These are phyloP conservation scores for Magnaporthiopsis incrustans DNA, from an alignment of 2,329 filamentous ascomycete genomes.

Conservation along the genomic window DNA sequence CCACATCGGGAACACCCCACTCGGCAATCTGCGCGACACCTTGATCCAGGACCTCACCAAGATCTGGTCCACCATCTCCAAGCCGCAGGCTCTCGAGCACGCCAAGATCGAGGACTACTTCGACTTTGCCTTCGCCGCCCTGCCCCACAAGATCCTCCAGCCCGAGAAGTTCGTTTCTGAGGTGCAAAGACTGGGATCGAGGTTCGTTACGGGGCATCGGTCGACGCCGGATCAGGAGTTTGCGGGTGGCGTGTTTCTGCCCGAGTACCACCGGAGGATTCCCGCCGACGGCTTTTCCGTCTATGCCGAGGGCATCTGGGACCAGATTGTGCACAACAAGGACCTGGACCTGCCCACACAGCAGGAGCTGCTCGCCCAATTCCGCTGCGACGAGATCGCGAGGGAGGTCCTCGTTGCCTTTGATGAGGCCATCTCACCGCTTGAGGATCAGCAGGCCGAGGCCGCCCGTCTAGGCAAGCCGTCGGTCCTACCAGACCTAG, in stretches of 20 bases:
- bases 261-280: slow-evolving; percentile 92
- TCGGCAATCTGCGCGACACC: slow-evolving; percentile 84
- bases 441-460: slow-evolving; percentile 80
- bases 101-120: slow-evolving; percentile 96
- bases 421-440: slow-evolving; percentile 69
- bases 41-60: slow-evolving; percentile 83
- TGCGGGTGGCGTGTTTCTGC: slow-evolving; percentile 75
- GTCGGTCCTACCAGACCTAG: slow-evolving; percentile 66
- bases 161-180: slow-evolving; percentile 82
- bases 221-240: slow-evolving; percentile 66
- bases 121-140: slow-evolving; percentile 91
- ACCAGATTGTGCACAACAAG: slow-evolving; percentile 98
- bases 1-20: slow-evolving; percentile 84
- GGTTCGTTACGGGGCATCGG: slow-evolving; percentile 77
- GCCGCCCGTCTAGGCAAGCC: slow-evolving; percentile 64
- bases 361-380: slow-evolving; percentile 92
- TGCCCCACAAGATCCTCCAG: slow-evolving; percentile 95
- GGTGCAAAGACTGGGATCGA: slow-evolving; percentile 67
- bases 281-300: slow-evolving; percentile 94
- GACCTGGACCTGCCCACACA: slow-evolving; percentile 94
- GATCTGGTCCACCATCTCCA: slow-evolving; percentile 89
- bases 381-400: slow-evolving; percentile 94
- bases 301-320: slow-evolving; percentile 92
- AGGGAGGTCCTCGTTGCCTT: slow-evolving; percentile 80
- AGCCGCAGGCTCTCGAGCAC: slow-evolving; percentile 79